Evolutionary conservation across 192 early-diverging fungal genomes (phyloP).

Genomic region (Backusella morwellensis): DNA sequence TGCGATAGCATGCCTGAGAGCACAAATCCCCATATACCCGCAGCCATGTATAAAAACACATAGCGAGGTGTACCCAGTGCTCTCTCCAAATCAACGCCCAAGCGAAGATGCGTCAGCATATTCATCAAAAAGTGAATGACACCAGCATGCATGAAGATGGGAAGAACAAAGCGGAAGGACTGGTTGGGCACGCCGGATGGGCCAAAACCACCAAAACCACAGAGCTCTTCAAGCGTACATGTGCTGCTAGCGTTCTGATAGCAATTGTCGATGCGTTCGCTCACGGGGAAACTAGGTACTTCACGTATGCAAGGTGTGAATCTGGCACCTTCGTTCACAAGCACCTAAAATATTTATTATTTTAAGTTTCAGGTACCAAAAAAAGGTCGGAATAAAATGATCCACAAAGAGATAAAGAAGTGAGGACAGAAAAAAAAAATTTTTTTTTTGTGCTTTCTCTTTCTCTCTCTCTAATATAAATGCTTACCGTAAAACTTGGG

Average conservation of each 20-base stretch:
- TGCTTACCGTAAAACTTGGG: constrained; percentile 51
- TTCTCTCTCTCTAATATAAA: not conserved
- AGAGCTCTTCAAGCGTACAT: constrained; percentile 60
- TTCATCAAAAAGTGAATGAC: constrained; percentile 77
- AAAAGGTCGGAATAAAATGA: not conserved
- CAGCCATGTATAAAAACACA: constrained; percentile 57
- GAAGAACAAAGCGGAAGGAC: constrained; percentile 74
- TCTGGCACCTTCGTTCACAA: constrained; percentile 74
- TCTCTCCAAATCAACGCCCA: constrained; percentile 70
- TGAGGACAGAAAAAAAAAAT: constrained; percentile 9
- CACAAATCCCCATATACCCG: constrained; percentile 75
- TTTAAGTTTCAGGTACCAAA: not conserved
- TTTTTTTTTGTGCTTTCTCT: not conserved
- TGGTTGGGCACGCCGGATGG: constrained; percentile 58
- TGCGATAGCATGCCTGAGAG: constrained; percentile 67
- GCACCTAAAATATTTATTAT: constrained; percentile 30
- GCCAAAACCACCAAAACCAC: constrained; percentile 57
- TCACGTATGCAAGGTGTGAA: constrained; percentile 83
- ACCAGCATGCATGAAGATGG: constrained; percentile 84
- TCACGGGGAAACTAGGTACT: constrained; percentile 26
- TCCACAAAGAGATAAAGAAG: not conserved
- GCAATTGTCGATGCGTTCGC: constrained; percentile 21
- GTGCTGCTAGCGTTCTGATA: not conserved
- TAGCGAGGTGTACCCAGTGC: constrained; percentile 77
- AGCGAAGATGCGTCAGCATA: constrained; percentile 64